Evolutionary conservation across 495 filamentous ascomycete species (phyloP), one percentile per base, ranked within the genome.

Genomic region (Aspergillus avenaceus): DNA sequence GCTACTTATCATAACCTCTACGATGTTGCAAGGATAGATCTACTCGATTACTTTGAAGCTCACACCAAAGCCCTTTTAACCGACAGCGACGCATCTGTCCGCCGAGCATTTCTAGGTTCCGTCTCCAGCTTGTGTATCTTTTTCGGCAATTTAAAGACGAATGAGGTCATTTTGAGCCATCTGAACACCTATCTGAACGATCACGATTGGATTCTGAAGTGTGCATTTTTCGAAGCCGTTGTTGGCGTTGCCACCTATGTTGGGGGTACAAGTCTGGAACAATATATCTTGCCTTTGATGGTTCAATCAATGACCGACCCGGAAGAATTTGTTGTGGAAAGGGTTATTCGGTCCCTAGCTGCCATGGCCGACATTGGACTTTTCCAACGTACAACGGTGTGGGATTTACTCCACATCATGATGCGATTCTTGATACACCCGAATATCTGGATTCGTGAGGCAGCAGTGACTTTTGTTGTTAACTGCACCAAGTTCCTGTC

Each of bases 131-230:
- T 99, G 0, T 99, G 95, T 61, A 83, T 96, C 46, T 97, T 97
- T 67, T 97, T 99, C 54, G 93, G 93, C 12, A 91, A 84, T 43
- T 67, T 83, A 19, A 87, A 89, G 60, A 84, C 93, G 3, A 97
- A 91, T 60, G 95, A 99, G 60, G 88, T 97, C 13, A 85, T 99
- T 29, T 70, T 97, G 4, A 95, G 90, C 29, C 93, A 99, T 64
- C 71, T 99, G 19, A 99, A 97, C 61, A 99, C 95, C 0, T 99
- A 99, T 56, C 76, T 99, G 7, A 99, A 99, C 56, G 95, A 97
- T 58, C 81, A 84, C 46, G 91, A 97, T 61, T 99, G 95, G 95
- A 88, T 89, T 63, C 72, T 99, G 19, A 96, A 96, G 64, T 96
- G 89, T 60, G 90, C 95, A 16, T 97, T 97, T 62, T 96, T 99